Conservation (phyloP, 495 filamentous ascomycete species). For the Lichina pygmaea region DNA sequence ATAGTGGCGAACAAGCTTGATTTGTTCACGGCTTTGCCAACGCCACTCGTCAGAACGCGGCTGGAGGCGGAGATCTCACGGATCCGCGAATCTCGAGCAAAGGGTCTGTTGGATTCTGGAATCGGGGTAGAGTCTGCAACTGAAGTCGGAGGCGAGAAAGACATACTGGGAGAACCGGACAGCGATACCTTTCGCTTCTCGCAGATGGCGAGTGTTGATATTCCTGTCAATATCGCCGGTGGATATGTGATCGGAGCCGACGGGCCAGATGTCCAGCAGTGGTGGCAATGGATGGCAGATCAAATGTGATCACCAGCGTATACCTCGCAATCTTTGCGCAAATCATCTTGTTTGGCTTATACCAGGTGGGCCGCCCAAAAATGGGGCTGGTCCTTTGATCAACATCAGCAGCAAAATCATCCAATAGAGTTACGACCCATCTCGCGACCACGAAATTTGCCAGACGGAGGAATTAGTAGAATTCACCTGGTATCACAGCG, state of each 20-base stretch:
- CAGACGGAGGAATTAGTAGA: no score
- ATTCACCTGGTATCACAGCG: no score
- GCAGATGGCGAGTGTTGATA: constrained; percentile 56
- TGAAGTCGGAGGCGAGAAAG: constrained; percentile 38
- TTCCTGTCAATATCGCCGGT: constrained; percentile 51
- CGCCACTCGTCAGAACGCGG: constrained; percentile 41
- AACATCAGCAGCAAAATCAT: no score
- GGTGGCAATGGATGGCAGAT: constrained; percentile 70
- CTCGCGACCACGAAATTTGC: no score
- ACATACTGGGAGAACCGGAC: constrained; percentile 57
- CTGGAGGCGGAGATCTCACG: constrained; percentile 64
- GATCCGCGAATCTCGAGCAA: constrained; percentile 49
- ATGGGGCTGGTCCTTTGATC: no score
- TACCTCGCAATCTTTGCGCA: no score
- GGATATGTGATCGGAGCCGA: constrained; percentile 51
- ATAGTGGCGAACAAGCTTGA: constrained; percentile 88
- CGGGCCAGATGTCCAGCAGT: constrained; percentile 40
- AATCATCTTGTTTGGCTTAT: no score
- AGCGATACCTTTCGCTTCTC: constrained; percentile 52
- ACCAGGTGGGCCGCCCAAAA: no score
- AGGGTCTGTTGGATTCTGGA: constrained; percentile 55
- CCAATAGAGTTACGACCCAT: no score
- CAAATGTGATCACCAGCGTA: constrained; percentile 17
- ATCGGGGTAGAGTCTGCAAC: constrained; percentile 27
- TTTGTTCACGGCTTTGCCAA: constrained; percentile 76